Evolutionary conservation across 1,284 basidiomycete species (phyloP).

Genomic region (Fistulinella staudtii): DNA sequence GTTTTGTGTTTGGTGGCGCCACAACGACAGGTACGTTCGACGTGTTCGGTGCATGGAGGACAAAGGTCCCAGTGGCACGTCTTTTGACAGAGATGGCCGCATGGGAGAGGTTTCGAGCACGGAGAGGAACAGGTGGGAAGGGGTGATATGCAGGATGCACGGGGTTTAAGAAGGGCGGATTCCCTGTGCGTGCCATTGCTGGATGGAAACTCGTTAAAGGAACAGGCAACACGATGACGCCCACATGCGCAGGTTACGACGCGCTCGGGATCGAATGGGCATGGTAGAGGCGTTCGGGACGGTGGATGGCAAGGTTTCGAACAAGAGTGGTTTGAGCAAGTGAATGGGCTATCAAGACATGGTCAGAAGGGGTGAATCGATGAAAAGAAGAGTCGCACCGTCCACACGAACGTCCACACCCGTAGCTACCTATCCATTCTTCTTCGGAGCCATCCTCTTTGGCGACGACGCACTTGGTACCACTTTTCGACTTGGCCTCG

Average conservation of each 20-base stretch:
- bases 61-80: slow-evolving; percentile 64
- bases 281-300: slow-evolving; percentile 50
- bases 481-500: slow-evolving; percentile 39
- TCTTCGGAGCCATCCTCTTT: slow-evolving; percentile 30
- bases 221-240: slow-evolving; percentile 47
- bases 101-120: slow-evolving; percentile 63
- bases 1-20: slow-evolving; percentile 59
- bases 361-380: slow-evolving; percentile 2
- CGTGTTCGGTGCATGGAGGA: slow-evolving; percentile 66
- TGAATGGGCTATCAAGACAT: slow-evolving; percentile 50
- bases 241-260: slow-evolving; percentile 83
- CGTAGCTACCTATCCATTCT: slow-evolving; percentile 67
- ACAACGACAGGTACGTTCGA: slow-evolving; percentile 77
- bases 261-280: slow-evolving; percentile 68
- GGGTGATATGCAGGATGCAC: slow-evolving; percentile 64
- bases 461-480: slow-evolving; percentile 12
- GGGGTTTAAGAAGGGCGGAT: slow-evolving; percentile 38
- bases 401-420: slow-evolving; percentile 61
- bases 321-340: slow-evolving; percentile 75
- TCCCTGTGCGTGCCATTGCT: neutral
- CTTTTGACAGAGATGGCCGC: slow-evolving; percentile 67
- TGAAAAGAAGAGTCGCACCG: slow-evolving; percentile 38
- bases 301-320: slow-evolving; percentile 71
- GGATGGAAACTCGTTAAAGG: slow-evolving; percentile 33
- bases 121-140: slow-evolving; percentile 73